A percentile compares a stretch with the other conserved stretches of the same genome.
phyloP scores from a whole-genome alignment of 2,329 filamentous ascomycete species.

The Claviceps cyperi region DNA sequence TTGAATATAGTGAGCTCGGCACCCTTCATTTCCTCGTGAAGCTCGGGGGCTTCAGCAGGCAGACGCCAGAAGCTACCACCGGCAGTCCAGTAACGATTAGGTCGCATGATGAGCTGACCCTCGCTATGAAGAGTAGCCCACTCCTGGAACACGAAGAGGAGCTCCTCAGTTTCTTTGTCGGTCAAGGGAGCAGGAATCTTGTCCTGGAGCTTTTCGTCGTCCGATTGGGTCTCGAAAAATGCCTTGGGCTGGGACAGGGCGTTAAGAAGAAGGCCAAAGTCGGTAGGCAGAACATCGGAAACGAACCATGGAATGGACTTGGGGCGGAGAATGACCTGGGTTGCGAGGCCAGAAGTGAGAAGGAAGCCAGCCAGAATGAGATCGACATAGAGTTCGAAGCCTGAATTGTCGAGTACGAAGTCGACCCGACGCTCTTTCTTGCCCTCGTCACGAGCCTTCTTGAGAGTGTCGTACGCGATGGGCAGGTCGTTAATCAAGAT shows the following conservation, averaged over 20 bases:
- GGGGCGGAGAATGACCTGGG: conserved; percentile 74
- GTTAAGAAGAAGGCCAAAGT: conserved; percentile 71
- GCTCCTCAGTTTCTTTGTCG: conserved; percentile 49
- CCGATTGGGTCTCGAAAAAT: conserved; percentile 65
- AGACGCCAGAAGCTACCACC: conserved; percentile 81
- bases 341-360: conserved; percentile 71
- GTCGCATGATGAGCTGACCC: conserved; percentile 67
- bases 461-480: conserved; percentile 54
- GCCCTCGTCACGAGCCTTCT: conserved; percentile 46
- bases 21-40: conserved; percentile 65
- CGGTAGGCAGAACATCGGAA: conserved; percentile 76
- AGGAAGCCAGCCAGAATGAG: conserved; percentile 84
- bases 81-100: conserved; percentile 85
- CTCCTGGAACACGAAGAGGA: conserved; percentile 66
- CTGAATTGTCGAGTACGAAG: conserved; percentile 91
- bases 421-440: conserved; percentile 67
- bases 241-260: conserved; percentile 61
- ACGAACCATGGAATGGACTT: conserved; percentile 98
- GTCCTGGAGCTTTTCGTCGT: conserved; percentile 46
- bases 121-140: conserved; percentile 72
- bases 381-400: conserved; percentile 94
- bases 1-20: conserved; percentile 92
- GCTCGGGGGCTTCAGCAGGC: conserved; percentile 48
- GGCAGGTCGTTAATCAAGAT: conserved; percentile 79
- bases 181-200: conserved; percentile 48